phyloP scores from a whole-genome alignment of 2,329 filamentous ascomycete genomes.

The Acrocalymma vagum region DNA sequence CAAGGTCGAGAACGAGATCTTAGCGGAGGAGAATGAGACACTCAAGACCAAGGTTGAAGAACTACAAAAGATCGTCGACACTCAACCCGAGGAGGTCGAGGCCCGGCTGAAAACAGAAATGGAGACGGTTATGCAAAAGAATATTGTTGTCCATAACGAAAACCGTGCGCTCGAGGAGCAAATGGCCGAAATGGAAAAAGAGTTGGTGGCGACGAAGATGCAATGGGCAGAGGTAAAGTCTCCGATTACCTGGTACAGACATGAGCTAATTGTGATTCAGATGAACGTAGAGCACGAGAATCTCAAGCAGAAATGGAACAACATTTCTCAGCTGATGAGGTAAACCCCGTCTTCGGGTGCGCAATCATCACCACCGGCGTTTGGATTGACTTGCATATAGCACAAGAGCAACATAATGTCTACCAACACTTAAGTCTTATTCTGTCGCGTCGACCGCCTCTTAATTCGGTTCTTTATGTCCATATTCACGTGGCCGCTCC shows the following conservation, averaged over 20 bases:
- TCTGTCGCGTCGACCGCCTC: constrained; percentile 31
- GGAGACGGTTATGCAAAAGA: constrained; percentile 90
- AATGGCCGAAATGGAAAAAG: constrained; percentile 89
- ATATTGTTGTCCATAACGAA: constrained; percentile 92
- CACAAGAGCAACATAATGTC: constrained; percentile 28
- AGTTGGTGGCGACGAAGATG: constrained; percentile 94
- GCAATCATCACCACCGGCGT: constrained; percentile 24
- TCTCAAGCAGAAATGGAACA: constrained; percentile 59
- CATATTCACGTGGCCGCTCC: too few relatives aligned
- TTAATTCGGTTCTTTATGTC: constrained; percentile 39
- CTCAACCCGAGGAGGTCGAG: constrained; percentile 89
- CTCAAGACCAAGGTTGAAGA: constrained; percentile 86
- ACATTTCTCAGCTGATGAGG: constrained; percentile 56
- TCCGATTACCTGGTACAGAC: neutral
- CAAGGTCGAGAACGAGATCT: constrained; percentile 91
- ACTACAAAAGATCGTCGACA: constrained; percentile 85
- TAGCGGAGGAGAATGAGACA: constrained; percentile 89
- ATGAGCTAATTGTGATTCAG: constrained; percentile 39
- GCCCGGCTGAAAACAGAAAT: constrained; percentile 82
- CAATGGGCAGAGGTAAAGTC: constrained; percentile 86
- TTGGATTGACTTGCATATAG: constrained; percentile 29
- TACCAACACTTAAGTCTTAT: constrained; percentile 23
- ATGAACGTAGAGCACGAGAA: constrained; percentile 58
- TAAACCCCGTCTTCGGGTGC: constrained; percentile 24
- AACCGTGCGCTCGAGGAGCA: constrained; percentile 89